Evolutionary conservation across 257 asterid species (phyloP).

Genomic region (Galeopsis tetrahit): DNA sequence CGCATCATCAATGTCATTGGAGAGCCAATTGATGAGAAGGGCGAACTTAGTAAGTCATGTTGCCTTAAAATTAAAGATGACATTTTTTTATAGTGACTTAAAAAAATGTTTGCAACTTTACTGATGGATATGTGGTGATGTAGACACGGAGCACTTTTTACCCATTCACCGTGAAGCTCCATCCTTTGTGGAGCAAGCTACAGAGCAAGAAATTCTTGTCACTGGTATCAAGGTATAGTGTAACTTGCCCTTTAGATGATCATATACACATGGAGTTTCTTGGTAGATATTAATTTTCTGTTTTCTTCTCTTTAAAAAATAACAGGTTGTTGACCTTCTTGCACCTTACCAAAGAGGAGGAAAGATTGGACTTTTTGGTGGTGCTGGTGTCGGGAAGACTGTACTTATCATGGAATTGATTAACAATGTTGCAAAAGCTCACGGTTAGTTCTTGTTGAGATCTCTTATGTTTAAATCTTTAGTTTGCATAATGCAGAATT

Average conservation of each 20-base stretch:
- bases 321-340: slow-evolving; percentile 91
- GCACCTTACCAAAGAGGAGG: slow-evolving; percentile 99
- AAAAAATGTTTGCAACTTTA: slow-evolving; percentile 19
- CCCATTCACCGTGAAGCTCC: slow-evolving; percentile 99
- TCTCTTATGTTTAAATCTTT: background rate
- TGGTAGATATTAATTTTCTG: background rate
- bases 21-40: slow-evolving; percentile 90
- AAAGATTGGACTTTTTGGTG: slow-evolving; percentile 95
- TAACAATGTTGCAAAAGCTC: slow-evolving; percentile 95
- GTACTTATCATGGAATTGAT: slow-evolving; percentile 97
- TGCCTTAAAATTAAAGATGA: background rate
- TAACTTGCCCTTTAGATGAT: background rate
- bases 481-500: background rate
- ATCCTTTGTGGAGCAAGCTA: slow-evolving; percentile 91
- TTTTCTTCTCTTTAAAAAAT: slow-evolving; percentile 1
- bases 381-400: slow-evolving; percentile 98
- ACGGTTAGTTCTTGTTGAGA: slow-evolving; percentile 55
- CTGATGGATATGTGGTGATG: slow-evolving; percentile 31
- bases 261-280: background rate
- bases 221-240: slow-evolving; percentile 91
- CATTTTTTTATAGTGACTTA: background rate
- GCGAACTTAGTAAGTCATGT: slow-evolving; percentile 70
- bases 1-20: slow-evolving; percentile 97
- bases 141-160: slow-evolving; percentile 85
- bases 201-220: slow-evolving; percentile 93